Conservation (phyloP, 225 moss, liverwort and hornwort species). For the Bryum argenteum region DNA sequence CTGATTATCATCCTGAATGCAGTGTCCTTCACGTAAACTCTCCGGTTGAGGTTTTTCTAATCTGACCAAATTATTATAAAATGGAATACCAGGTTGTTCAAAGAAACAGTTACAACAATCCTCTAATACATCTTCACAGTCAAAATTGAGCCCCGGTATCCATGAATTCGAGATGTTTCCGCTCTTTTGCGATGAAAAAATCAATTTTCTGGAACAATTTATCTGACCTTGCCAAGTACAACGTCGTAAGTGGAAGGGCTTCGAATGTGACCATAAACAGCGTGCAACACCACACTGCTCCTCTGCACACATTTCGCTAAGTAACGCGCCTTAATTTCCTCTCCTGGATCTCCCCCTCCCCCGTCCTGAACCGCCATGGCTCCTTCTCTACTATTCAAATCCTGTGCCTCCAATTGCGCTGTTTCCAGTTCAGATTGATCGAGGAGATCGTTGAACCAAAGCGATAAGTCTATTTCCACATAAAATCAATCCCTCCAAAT, state of each 20-base stretch:
- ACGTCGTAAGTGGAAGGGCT: slow-evolving; percentile 80
- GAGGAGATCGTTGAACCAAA: too few species aligned
- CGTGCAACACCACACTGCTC: slow-evolving; percentile 91
- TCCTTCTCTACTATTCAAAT: slow-evolving; percentile 15
- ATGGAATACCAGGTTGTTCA: slow-evolving; percentile 14
- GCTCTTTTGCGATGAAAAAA: neutral
- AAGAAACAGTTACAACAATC: neutral
- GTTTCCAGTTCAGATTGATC: too few species aligned
- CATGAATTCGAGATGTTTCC: neutral
- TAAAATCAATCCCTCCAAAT: too few species aligned
- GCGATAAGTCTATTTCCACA: too few species aligned
- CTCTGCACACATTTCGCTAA: slow-evolving; percentile 85
- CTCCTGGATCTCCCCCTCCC: slow-evolving; percentile 61
- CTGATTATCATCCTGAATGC: neutral
- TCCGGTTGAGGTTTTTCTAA: neutral
- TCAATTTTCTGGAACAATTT: neutral
- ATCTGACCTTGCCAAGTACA: slow-evolving; percentile 89
- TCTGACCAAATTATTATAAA: slow-evolving; percentile 10
- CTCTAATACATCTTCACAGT: neutral
- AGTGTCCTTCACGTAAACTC: neutral
- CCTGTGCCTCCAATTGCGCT: neutral
- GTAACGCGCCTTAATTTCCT: slow-evolving; percentile 66
- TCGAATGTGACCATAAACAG: slow-evolving; percentile 88
- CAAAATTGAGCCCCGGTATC: neutral
- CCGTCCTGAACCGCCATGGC: slow-evolving; percentile 72